Evolutionary conservation across 169 alveolate species (phyloP), one percentile per base, ranked within the genome.

Genomic region (Amoebophrya sp.): DNA sequence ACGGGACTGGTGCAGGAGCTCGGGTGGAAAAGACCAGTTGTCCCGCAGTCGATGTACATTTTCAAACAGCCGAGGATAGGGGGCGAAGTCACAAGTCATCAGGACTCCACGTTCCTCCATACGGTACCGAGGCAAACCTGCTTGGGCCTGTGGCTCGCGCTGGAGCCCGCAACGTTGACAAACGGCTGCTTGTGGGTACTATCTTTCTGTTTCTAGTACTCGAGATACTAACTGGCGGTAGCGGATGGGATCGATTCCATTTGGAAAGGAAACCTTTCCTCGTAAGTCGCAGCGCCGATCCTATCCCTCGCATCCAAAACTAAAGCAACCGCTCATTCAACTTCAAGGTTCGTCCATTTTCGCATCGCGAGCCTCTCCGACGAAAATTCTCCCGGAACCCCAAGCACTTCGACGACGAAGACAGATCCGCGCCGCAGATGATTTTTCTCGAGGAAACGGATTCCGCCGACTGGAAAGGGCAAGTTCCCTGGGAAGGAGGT

Each of bases 21-120:
- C n/a, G 93, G 93, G 88, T 92, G 91, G 91, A 39, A 88, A 34
- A 90, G 88, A 42, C 93, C 93, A 0, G 93, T 40, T 50, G 45
- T 92, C 48, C 93, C 93, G 4, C 93, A 92, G 89, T 89, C 92
- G 29, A 92, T 92, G 93, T 92, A 92, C 92, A 92, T 92, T 91
- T 92, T 92, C 92, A 92, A 92, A 92, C 93, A 92, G 69, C 93
- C 93, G 20, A 39, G 29, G 40, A 90, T 58, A 4, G 93, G 93
- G 0, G 92, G 93, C n/a, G 92, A 89, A 89, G 93, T 92, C 88
- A 92, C 93, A n/a, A n/a, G n/a, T n/a, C n/a, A n/a, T 2, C 58
- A 90, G 92, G 93, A 91, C 70, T 92, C 93, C 41, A 69, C 93
- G 31, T 92, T 92, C 70, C 42, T 92, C 58, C 39, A 92, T 90